Percentiles rank a stretch among this genome's conserved stretches.
Conservation (phyloP, 2,329 filamentous ascomycete genomes). For the Pseudocercospora fuligena region DNA sequence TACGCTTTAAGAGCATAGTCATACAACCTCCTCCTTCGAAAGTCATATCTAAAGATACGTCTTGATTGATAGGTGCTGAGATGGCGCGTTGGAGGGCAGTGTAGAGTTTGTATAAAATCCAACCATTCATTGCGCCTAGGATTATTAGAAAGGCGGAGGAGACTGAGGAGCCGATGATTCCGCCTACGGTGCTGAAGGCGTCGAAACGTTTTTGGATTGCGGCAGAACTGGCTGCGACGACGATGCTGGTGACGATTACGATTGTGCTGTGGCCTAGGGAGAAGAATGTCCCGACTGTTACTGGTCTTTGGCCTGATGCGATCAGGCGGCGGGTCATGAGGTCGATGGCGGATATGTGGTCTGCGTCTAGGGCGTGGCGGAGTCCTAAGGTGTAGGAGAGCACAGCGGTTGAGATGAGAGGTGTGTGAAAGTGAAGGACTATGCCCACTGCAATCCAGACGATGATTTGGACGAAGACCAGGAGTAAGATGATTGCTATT, state of each 20-base stretch:
- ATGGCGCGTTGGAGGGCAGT: conserved; percentile 69
- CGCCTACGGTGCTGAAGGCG: conserved; percentile 77
- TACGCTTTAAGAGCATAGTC: conserved; percentile 69
- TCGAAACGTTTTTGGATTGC: conserved; percentile 82
- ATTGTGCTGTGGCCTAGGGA: conserved; percentile 93
- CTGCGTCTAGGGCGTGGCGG: conserved; percentile 95
- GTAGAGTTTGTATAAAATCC: conserved; percentile 81
- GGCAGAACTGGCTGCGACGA: conserved; percentile 88
- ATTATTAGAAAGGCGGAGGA: conserved; percentile 82
- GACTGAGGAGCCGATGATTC: conserved; percentile 86
- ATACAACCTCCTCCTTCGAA: conserved; percentile 80
- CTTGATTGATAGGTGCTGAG: conserved; percentile 45
- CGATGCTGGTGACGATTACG: conserved; percentile 85
- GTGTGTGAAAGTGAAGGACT: conserved; percentile 53
- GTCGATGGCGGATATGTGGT: conserved; percentile 91
- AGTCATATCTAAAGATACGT: conserved; percentile 55
- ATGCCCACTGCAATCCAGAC: conserved; percentile 64
- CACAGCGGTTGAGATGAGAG: conserved; percentile 77
- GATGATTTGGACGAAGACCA: conserved; percentile 59
- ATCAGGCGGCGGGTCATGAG: conserved; percentile 90
- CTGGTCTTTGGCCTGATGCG: conserved; percentile 80
- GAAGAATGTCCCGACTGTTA: conserved; percentile 94
- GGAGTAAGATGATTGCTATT: conserved; percentile 60
- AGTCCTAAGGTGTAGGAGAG: conserved; percentile 88
- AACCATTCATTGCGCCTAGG: conserved; percentile 81